Evolutionary conservation across 768 basidiomycete genomes (phyloP).

Genomic region (Polyporus arcularius): DNA sequence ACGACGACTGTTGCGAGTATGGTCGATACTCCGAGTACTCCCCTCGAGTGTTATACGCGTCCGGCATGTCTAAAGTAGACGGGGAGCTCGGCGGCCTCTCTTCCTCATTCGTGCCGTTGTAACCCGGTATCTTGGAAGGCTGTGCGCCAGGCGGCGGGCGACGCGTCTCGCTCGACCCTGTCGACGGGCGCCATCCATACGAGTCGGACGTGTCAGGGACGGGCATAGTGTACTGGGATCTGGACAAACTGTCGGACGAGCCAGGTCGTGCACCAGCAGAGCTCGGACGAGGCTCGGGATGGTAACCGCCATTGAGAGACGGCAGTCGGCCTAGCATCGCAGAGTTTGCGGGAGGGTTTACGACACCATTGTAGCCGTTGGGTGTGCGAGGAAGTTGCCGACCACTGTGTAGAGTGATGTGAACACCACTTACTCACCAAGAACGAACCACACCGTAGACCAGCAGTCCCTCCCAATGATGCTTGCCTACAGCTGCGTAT

Average conservation of each 20-base stretch:
- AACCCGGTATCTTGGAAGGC: slow-evolving; percentile 30
- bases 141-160: slow-evolving; percentile 30
- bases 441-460: background rate
- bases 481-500: too few relatives aligned
- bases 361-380: slow-evolving; percentile 20
- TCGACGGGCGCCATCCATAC: slow-evolving; percentile 9
- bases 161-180: slow-evolving; percentile 14
- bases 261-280: slow-evolving; percentile 18
- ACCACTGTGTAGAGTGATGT: background rate
- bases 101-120: slow-evolving; percentile 17
- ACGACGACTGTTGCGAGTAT: slow-evolving; percentile 17
- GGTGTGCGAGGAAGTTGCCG: slow-evolving; percentile 23
- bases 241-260: slow-evolving; percentile 15
- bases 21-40: slow-evolving; percentile 9
- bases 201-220: slow-evolving; percentile 16
- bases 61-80: slow-evolving; percentile 20
- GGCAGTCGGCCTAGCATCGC: slow-evolving; percentile 17
- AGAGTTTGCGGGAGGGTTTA: slow-evolving; percentile 15
- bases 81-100: slow-evolving; percentile 24
- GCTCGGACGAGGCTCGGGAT: slow-evolving; percentile 17
- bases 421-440: background rate
- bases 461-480: too few relatives aligned
- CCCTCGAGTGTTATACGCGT: slow-evolving; percentile 20
- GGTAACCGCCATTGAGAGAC: slow-evolving; percentile 14
- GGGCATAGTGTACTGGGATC: slow-evolving; percentile 24